Percentiles rank a stretch among this genome's conserved stretches.
Conservation (phyloP, 2,329 filamentous ascomycete species). For the Nothophaeocryptopus gaeumannii region DNA sequence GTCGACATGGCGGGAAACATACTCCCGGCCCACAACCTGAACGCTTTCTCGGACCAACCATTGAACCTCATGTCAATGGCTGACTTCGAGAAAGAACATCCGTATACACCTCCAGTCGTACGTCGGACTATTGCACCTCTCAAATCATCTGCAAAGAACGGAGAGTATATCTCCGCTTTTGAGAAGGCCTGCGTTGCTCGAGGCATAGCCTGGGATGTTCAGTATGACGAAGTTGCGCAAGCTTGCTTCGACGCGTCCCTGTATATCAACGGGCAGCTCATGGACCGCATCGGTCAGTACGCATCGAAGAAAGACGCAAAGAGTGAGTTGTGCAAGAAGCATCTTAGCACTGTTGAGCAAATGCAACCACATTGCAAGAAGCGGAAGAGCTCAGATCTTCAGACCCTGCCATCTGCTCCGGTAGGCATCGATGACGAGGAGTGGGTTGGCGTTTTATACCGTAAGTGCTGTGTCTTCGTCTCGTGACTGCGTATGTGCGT, state of each 20-base stretch:
- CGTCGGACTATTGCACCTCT: conserved; percentile 5
- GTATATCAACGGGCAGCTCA: conserved; percentile 9
- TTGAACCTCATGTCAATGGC: conserved; percentile 21
- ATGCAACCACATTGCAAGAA: conserved; percentile 22
- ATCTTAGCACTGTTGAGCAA: conserved; percentile 1
- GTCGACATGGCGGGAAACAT: conserved; percentile 2
- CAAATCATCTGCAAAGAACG: conserved; percentile 10
- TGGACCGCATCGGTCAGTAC: conserved; percentile 30
- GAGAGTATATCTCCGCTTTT: conserved; percentile 13
- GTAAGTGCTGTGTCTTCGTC: conserved; percentile 10
- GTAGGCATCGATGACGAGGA: conserved; percentile 29
- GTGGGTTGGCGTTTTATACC: conserved; percentile 40
- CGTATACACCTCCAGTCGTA: conserved; percentile 19
- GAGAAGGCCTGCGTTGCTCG: conserved; percentile 19
- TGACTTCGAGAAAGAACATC: conserved; percentile 23
- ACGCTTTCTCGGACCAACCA: neutral
- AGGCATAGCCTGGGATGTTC: conserved; percentile 17
- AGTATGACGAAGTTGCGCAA: conserved; percentile 12
- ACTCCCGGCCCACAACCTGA: conserved; percentile 3
- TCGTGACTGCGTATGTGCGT: neutral
- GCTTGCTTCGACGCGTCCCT: conserved; percentile 18
- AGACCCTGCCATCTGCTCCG: neutral
- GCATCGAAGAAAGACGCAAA: conserved; percentile 44
- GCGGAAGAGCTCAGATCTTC: conserved; percentile 19
- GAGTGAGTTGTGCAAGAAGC: conserved; percentile 37